Base-by-base conservation (phyloP, 768 basidiomycete species). In the Tricholoma sp. region DNA sequence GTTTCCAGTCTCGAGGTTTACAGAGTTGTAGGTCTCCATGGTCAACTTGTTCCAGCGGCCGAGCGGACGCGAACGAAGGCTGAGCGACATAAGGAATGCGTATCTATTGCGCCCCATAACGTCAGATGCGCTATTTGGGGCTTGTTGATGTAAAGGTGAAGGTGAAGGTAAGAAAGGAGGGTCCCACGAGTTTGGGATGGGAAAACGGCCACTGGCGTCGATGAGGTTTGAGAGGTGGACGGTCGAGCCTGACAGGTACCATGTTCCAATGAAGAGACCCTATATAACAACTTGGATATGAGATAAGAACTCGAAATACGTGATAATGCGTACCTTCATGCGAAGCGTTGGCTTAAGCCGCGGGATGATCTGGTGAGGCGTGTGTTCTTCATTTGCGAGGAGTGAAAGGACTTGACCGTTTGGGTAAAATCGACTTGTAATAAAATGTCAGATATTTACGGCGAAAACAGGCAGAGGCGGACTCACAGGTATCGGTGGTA, bases 401-500 rank as follows among this genome's bases (percentile, higher is more conserved):
- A 94, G 79, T 20, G 91, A 94, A 7, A 96, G 79, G 3, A 95
- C 94, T 65, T 84, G 81, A 2, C 94, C 94, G 59, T 91, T 83
- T 0, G 91, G 86, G 62, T 88, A 88, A 75, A 96, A 96, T 28
- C 94, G 91, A 45, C 90, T 92, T 62, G 1, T 31, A 54, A 24
- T 24, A 11, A 49, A 15, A 42, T 34, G 47, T 29, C 7, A 49
- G 45, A 50, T 44, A 44, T 28, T 29, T 18, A 49, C 10, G 13
- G n/a, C 18, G 15, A 28, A 13, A 1, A 37, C 42, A 20, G 10
- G 31, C 34, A 15, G 18, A 50, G 31, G 48, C 32, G 6, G 7
- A 62, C 87, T 70, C 61, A 90, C 85, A 97, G 78, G 69, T 92
- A 96, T 32, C 94, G 90, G 65, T 95, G 91, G 69, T 96, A 97